Conservation (phyloP, 179 eudicot species). For the Pouteria campechiana region DNA sequence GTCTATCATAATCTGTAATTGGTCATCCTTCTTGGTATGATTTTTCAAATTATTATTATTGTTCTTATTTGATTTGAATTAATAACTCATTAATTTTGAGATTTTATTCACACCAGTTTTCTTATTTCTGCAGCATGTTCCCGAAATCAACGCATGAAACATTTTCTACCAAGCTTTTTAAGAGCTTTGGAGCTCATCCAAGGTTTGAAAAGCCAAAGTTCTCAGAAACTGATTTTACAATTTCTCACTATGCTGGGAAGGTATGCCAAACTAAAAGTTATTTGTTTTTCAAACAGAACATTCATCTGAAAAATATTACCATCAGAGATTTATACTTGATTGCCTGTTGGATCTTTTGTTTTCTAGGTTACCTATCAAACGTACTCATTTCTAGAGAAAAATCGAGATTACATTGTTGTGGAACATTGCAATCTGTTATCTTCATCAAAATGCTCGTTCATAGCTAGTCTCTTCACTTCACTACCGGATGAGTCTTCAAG, state of each 20-base stretch:
- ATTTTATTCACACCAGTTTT: conserved; percentile 7
- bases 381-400: conserved; percentile 73
- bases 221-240: conserved; percentile 86
- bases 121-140: conserved; percentile 63
- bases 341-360: no score
- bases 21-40: no score
- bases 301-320: no score
- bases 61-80: no score
- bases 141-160: conserved; percentile 90
- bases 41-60: no score
- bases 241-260: conserved; percentile 98
- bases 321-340: no score
- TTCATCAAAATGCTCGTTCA: conserved; percentile 66
- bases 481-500: conserved; percentile 77
- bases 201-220: conserved; percentile 89
- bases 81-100: no score
- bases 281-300: no score
- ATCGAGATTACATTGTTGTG: conserved; percentile 95
- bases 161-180: conserved; percentile 85
- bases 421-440: conserved; percentile 81
- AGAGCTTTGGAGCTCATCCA: conserved; percentile 60
- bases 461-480: conserved; percentile 71
- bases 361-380: conserved; percentile 86
- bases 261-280: conserved; percentile 20
- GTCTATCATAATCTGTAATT: no score